phyloP scores from a whole-genome alignment of 495 filamentous ascomycete genomes.

The Neurospora sp. region DNA sequence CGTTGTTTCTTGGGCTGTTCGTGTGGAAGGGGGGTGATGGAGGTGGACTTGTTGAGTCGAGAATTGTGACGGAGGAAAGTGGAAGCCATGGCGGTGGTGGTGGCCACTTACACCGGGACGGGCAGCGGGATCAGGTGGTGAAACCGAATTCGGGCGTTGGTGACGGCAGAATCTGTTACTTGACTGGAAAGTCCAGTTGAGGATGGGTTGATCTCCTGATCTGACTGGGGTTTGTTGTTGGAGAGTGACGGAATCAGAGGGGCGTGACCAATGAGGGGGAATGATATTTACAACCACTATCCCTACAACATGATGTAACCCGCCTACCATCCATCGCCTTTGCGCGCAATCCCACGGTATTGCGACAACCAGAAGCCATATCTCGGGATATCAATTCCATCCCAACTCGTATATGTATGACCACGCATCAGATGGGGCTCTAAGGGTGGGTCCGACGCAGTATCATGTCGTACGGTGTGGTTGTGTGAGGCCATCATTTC shows the following conservation, averaged over 20 bases:
- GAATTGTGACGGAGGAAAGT: too few species aligned
- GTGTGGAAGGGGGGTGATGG: background rate
- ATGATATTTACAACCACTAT: background rate
- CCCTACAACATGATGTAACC: background rate
- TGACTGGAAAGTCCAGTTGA: background rate
- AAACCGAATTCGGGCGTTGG: background rate
- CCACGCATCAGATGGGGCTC: background rate
- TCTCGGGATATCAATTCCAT: background rate
- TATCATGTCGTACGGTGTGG: background rate
- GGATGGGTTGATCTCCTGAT: background rate
- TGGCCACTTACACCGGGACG: background rate
- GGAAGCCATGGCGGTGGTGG: background rate
- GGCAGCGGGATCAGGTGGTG: background rate
- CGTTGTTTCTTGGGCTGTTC: background rate
- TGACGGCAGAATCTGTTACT: background rate
- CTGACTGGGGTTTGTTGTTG: background rate
- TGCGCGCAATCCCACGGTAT: background rate
- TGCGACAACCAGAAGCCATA: background rate
- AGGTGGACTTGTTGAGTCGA: background rate
- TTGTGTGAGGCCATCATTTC: background rate
- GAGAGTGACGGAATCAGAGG: background rate
- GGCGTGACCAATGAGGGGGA: background rate
- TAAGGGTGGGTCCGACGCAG: background rate
- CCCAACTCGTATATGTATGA: background rate
- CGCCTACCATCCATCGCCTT: background rate